A percentile compares a stretch with the other conserved stretches of the same genome.
Conservation (phyloP, 306 rosid genomes). For the Sechiopsis laciniata region DNA sequence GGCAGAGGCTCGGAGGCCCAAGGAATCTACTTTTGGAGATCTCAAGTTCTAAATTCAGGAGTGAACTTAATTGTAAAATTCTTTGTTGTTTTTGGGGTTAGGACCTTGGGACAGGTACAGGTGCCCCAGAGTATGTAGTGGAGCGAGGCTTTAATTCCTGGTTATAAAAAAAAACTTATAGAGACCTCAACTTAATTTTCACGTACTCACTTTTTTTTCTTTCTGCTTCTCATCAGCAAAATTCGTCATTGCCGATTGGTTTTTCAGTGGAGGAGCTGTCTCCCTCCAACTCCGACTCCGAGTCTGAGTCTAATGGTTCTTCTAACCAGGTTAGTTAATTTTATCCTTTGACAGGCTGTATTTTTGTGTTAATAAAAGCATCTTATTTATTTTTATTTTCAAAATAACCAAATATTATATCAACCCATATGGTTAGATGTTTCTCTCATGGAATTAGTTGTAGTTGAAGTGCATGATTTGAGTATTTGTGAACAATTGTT, state of each 20-base stretch:
- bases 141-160: too few species aligned
- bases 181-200: background rate
- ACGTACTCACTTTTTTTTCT: background rate
- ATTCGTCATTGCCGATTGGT: slow-evolving; percentile 37
- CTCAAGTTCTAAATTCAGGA: too few species aligned
- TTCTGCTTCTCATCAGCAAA: slow-evolving; percentile 29
- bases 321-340: slow-evolving; percentile 44
- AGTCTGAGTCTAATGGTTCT: slow-evolving; percentile 37
- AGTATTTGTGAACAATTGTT: background rate
- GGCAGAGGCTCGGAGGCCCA: too few species aligned
- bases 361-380: background rate
- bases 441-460: background rate
- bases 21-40: too few species aligned
- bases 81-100: too few species aligned
- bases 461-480: background rate
- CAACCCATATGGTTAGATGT: background rate
- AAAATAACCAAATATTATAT: background rate
- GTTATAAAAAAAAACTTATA: too few species aligned
- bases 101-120: too few species aligned
- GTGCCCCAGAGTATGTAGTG: too few species aligned
- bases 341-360: background rate
- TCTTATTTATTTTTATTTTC: background rate
- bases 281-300: slow-evolving; percentile 31
- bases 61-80: too few species aligned
- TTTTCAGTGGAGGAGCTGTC: slow-evolving; percentile 33